A percentile compares a stretch with the other conserved stretches of the same genome.
phyloP scores from a whole-genome alignment of 148 eudicot species.

The Vaccinium myrtillus region DNA sequence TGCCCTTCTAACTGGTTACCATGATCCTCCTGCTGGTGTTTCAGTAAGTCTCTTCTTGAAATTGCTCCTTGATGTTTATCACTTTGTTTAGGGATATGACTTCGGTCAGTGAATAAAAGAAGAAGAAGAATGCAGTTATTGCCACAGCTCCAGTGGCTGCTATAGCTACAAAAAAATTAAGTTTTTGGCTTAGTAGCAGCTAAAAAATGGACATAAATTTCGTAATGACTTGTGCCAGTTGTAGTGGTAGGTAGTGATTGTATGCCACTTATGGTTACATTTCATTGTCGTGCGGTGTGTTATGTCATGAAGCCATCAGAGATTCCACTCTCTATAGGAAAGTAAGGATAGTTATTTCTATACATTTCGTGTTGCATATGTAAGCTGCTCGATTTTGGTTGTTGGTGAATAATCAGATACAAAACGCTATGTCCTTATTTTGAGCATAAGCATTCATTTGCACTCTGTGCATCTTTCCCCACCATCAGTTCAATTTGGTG shows the following conservation, averaged over 20 bases:
- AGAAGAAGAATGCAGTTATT: conserved; percentile 2
- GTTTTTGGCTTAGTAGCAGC: neutral
- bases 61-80: neutral
- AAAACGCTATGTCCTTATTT: neutral
- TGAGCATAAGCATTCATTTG: neutral
- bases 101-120: neutral
- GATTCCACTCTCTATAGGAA: neutral
- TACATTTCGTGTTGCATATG: neutral
- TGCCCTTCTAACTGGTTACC: conserved; percentile 88
- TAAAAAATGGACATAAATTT: neutral
- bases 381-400: neutral
- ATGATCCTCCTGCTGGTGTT: conserved; percentile 98
- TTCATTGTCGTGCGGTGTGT: neutral
- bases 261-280: neutral
- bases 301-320: neutral
- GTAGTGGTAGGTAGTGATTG: neutral
- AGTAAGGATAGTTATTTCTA: neutral
- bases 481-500: neutral
- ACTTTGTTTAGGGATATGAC: neutral
- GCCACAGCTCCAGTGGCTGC: conserved; percentile 1
- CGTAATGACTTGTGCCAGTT: neutral
- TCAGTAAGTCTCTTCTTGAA: conserved; percentile 41
- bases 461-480: neutral
- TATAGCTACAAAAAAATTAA: neutral
- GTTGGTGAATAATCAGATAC: conserved; percentile 1